These are phyloP conservation scores for Fusarium hostae DNA, from an alignment of 2,329 filamentous ascomycete species.

Conservation along the genomic window DNA sequence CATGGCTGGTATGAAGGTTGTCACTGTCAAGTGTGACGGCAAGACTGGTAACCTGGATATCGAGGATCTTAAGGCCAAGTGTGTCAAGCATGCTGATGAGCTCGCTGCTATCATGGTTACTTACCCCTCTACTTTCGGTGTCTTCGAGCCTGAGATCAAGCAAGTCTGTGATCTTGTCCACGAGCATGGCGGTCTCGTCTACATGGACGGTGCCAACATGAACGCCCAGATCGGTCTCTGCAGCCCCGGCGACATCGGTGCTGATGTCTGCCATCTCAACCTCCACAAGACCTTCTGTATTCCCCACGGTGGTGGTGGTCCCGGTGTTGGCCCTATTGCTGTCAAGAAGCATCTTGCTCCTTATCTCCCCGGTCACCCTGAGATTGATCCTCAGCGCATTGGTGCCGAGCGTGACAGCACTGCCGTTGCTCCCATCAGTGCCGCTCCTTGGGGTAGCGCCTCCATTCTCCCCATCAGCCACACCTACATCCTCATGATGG, in stretches of 20 bases:
- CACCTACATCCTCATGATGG: constrained; percentile 96
- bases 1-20: constrained; percentile 95
- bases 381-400: constrained; percentile 45
- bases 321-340: constrained; percentile 92
- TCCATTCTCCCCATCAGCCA: constrained; percentile 94
- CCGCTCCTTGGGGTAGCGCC: constrained; percentile 85
- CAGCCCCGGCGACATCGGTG: constrained; percentile 95
- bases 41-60: constrained; percentile 92
- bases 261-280: constrained; percentile 96
- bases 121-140: constrained; percentile 93
- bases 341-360: constrained; percentile 84
- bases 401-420: constrained; percentile 65
- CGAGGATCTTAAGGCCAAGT: constrained; percentile 87
- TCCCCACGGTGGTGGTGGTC: constrained; percentile 92
- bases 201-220: constrained; percentile 99
- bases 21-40: constrained; percentile 88
- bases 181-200: constrained; percentile 90
- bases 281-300: constrained; percentile 99
- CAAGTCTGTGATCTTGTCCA: constrained; percentile 88
- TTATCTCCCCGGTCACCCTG: constrained; percentile 64
- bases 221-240: constrained; percentile 96
- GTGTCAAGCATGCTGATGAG: constrained; percentile 85
- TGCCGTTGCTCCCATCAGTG: constrained; percentile 44
- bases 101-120: constrained; percentile 96
- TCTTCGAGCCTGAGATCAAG: constrained; percentile 92